phyloP scores from a whole-genome alignment of 2,329 filamentous ascomycete species.

The Torrubiella hemipterigena region DNA sequence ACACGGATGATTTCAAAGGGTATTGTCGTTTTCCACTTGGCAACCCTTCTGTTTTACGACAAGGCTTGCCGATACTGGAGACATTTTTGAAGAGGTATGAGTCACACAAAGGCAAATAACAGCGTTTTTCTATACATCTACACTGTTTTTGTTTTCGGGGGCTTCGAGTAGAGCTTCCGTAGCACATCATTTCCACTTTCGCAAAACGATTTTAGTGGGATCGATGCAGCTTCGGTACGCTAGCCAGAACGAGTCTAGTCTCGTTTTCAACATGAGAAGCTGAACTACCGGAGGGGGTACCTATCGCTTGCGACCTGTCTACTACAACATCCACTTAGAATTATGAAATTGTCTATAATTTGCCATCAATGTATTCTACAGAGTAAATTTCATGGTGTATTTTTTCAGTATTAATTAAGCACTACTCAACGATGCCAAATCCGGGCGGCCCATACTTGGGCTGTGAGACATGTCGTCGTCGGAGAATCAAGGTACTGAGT shows the following conservation, averaged over 20 bases:
- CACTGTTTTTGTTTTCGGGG: too few species aligned
- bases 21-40: not conserved
- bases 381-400: not conserved
- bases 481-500: constrained; percentile 2
- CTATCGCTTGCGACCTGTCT: not conserved
- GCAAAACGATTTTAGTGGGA: not conserved
- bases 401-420: not conserved
- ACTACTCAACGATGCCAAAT: constrained; percentile 1
- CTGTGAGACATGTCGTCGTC: constrained; percentile 1
- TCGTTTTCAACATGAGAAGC: not conserved
- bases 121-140: not conserved
- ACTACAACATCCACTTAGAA: not conserved
- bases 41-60: not conserved
- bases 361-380: not conserved
- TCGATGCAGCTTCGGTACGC: not conserved
- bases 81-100: not conserved
- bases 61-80: not conserved
- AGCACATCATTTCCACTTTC: not conserved
- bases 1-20: not conserved
- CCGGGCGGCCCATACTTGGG: constrained; percentile 1
- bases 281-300: not conserved
- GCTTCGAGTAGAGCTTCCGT: too few species aligned
- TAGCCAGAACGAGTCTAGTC: not conserved
- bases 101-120: not conserved
- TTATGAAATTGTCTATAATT: not conserved